Percentiles rank a stretch among this genome's conserved stretches.
Evolutionary conservation across 495 filamentous ascomycete species (phyloP).

Genomic region (Penicillium riverlandense): DNA sequence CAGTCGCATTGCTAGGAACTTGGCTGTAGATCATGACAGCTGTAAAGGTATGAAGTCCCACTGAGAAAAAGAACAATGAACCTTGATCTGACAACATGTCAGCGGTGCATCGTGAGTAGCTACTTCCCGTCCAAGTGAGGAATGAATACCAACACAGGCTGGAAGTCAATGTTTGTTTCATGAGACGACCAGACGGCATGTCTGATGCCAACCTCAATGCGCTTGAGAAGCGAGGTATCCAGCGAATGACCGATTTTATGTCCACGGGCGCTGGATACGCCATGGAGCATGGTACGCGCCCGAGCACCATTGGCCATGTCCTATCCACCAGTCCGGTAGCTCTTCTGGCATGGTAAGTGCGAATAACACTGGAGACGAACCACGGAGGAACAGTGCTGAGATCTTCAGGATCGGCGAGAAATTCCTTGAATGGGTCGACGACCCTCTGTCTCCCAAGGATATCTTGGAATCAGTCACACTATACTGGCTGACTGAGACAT

Average conservation of each 20-base stretch:
- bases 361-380: background rate
- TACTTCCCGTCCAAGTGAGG: background rate
- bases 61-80: background rate
- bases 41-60: slow-evolving; percentile 33
- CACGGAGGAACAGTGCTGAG: background rate
- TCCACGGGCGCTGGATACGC: slow-evolving; percentile 45
- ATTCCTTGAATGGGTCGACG: slow-evolving; percentile 56
- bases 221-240: slow-evolving; percentile 25
- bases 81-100: slow-evolving; percentile 1
- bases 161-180: slow-evolving; percentile 28
- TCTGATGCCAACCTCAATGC: slow-evolving; percentile 36
- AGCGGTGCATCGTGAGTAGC: slow-evolving; percentile 30
- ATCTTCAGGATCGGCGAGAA: slow-evolving; percentile 57
- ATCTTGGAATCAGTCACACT: slow-evolving; percentile 52
- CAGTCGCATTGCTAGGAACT: slow-evolving; percentile 34
- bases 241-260: slow-evolving; percentile 25
- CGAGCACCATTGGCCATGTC: slow-evolving; percentile 55
- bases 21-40: slow-evolving; percentile 32
- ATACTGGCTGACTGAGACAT: slow-evolving; percentile 61
- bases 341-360: slow-evolving; percentile 54
- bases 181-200: slow-evolving; percentile 53
- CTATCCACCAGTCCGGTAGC: slow-evolving; percentile 52
- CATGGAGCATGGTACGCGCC: slow-evolving; percentile 49
- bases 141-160: background rate
- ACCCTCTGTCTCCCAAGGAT: slow-evolving; percentile 38